Conservation (phyloP, 768 basidiomycete species). For the Termitomyces sp. region DNA sequence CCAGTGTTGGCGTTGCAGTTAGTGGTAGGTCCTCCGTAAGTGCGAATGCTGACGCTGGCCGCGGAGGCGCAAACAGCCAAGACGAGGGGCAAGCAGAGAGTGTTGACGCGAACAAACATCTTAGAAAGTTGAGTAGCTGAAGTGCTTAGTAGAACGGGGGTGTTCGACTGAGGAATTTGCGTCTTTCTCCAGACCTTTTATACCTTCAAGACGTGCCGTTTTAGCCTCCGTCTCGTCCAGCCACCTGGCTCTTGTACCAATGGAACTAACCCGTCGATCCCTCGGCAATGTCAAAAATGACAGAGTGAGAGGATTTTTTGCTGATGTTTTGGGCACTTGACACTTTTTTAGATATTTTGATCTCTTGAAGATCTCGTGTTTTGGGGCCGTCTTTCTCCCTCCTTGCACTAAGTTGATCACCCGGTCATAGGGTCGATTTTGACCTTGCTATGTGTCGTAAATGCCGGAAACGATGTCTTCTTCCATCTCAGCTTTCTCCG, state of each 20-base stretch:
- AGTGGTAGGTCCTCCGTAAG: neutral
- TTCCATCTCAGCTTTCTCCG: neutral
- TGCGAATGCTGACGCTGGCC: slow-evolving; percentile 8
- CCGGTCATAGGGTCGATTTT: neutral
- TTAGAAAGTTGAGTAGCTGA: slow-evolving; percentile 6
- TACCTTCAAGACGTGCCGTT: neutral
- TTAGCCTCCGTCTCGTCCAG: neutral
- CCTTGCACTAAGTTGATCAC: neutral
- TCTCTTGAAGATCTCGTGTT: neutral
- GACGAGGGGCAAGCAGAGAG: slow-evolving; percentile 14
- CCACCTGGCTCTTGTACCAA: neutral
- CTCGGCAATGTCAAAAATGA: no score
- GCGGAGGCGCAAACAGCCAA: slow-evolving; percentile 17
- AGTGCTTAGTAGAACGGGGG: slow-evolving; percentile 13
- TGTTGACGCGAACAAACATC: slow-evolving; percentile 17
- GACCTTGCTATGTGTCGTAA: neutral
- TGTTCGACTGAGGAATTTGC: slow-evolving; percentile 11
- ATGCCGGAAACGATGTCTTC: neutral
- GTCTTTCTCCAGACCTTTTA: slow-evolving; percentile 7
- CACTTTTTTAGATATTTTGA: neutral
- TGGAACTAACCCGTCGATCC: no score
- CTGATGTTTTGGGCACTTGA: no score
- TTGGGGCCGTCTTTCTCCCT: neutral
- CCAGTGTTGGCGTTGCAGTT: slow-evolving; percentile 6
- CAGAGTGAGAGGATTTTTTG: no score